Evolutionary conservation across 2,329 filamentous ascomycete species (phyloP).

Genomic region (Sclerotiophoma versabilis): DNA sequence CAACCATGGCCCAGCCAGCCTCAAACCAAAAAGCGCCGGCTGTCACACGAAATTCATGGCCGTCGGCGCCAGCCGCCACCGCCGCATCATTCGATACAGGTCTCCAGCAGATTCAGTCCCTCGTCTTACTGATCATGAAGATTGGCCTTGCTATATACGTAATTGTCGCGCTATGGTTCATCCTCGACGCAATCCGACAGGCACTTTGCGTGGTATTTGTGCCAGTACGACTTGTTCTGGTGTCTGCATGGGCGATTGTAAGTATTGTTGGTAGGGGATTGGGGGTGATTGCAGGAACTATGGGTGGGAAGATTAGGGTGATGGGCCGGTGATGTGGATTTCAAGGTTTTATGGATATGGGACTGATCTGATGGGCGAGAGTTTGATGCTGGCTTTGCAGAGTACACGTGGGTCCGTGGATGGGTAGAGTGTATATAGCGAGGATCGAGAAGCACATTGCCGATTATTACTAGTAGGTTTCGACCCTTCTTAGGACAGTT

Average conservation of each 20-base stretch:
- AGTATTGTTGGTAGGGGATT: neutral
- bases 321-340: neutral
- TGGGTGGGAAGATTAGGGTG: neutral
- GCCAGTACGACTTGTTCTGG: slow-evolving; percentile 27
- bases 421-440: too few species aligned
- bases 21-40: slow-evolving; percentile 21
- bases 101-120: slow-evolving; percentile 29
- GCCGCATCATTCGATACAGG: slow-evolving; percentile 28
- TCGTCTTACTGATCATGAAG: slow-evolving; percentile 25
- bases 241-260: slow-evolving; percentile 21
- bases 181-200: slow-evolving; percentile 37
- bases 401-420: neutral
- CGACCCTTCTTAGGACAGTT: too few species aligned
- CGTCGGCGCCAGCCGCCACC: neutral
- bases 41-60: neutral
- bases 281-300: neutral
- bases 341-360: neutral
- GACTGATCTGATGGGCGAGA: neutral
- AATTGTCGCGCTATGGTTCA: slow-evolving; percentile 37
- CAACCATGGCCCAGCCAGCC: neutral
- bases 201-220: slow-evolving; percentile 31
- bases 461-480: too few species aligned
- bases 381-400: neutral
- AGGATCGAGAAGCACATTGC: too few species aligned
- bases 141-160: slow-evolving; percentile 31